phyloP scores from a whole-genome alignment of 164 flowering plant species.

The Brasenia schreberi region DNA sequence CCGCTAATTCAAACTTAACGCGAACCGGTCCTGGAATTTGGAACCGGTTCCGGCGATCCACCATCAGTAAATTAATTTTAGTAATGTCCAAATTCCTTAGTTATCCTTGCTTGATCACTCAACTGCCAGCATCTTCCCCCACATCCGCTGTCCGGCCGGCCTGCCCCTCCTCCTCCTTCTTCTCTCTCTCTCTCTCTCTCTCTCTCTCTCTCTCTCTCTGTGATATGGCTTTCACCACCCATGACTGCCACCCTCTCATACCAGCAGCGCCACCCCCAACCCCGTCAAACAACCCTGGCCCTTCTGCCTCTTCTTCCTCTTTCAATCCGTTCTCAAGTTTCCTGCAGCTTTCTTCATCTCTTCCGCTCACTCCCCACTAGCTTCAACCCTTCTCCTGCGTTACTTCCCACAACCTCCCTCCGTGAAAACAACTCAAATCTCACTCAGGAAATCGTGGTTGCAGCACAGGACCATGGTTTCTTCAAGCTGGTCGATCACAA shows the following conservation, averaged over 20 bases:
- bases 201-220: not conserved
- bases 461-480: not conserved
- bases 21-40: too few relatives aligned
- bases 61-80: too few relatives aligned
- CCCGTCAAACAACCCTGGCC: slow-evolving; percentile 2
- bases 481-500: slow-evolving; percentile 6
- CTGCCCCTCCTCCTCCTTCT: too few relatives aligned
- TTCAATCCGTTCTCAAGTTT: slow-evolving; percentile 3
- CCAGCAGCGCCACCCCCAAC: slow-evolving; percentile 7
- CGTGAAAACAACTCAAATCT: not conserved
- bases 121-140: too few relatives aligned
- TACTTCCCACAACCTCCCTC: not conserved
- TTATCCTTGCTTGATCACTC: too few relatives aligned
- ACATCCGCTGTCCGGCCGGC: too few relatives aligned
- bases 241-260: slow-evolving; percentile 1
- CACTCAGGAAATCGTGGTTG: not conserved
- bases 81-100: too few relatives aligned
- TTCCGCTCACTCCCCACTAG: slow-evolving; percentile 5
- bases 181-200: slow-evolving; percentile 1
- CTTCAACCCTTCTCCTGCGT: slow-evolving; percentile 2
- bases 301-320: not conserved
- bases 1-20: too few relatives aligned
- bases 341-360: slow-evolving; percentile 3
- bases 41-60: too few relatives aligned
- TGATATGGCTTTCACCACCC: not conserved